Conservation (phyloP, 352 stramenopile genomes). For the Elongisporangium undulatum region DNA sequence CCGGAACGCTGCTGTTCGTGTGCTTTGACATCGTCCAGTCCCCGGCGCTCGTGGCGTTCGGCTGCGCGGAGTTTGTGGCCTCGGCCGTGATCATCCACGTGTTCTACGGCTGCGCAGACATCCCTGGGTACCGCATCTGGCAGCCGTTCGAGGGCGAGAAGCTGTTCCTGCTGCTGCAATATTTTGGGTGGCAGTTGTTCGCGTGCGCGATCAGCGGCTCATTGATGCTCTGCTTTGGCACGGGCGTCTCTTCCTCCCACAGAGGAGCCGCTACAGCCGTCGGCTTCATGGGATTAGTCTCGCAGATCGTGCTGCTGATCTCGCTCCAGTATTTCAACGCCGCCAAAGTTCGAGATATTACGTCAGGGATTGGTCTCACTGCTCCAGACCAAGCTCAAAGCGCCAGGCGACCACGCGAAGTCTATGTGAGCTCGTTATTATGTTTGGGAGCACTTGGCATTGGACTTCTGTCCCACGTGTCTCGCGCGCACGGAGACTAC, state of each 20-base stretch:
- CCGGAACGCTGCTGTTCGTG: conserved; percentile 36
- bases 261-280: conserved; percentile 25
- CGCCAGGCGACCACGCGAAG: conserved; percentile 16
- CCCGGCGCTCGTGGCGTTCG: conserved; percentile 23
- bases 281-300: conserved; percentile 39
- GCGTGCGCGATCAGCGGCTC: conserved; percentile 31
- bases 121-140: conserved; percentile 43
- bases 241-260: not conserved
- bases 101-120: conserved; percentile 38
- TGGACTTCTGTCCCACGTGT: conserved; percentile 17
- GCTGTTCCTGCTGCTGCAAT: conserved; percentile 54
- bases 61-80: conserved; percentile 30
- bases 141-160: conserved; percentile 52
- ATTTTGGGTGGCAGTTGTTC: conserved; percentile 57
- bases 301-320: conserved; percentile 38
- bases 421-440: conserved; percentile 29
- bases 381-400: not conserved
- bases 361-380: not conserved
- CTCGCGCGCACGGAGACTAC: conserved; percentile 2
- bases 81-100: conserved; percentile 48
- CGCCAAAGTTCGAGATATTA: not conserved
- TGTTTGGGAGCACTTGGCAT: conserved; percentile 19
- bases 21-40: conserved; percentile 36
- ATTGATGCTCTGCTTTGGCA: conserved; percentile 24
- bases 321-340: conserved; percentile 43